Evolutionary conservation across 2,329 filamentous ascomycete species (phyloP).

Genomic region (Stagonosporopsis tanaceti): DNA sequence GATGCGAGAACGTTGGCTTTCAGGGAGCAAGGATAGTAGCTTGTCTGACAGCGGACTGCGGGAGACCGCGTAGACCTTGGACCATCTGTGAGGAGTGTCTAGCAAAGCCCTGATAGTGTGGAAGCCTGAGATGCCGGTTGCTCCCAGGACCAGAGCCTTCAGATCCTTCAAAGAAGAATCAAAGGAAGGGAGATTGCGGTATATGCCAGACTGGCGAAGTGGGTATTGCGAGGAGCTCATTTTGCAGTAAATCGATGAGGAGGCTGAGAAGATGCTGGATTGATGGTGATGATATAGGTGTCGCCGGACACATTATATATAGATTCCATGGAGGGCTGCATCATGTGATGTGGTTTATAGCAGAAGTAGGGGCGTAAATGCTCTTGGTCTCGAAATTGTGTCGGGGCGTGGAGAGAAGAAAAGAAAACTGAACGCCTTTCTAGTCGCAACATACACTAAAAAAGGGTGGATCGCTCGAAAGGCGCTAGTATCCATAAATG

Average conservation of each 20-base stretch:
- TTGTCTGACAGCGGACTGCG: slow-evolving; percentile 11
- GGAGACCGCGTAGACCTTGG: slow-evolving; percentile 21
- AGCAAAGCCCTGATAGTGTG: slow-evolving; percentile 17
- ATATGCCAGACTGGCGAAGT: slow-evolving; percentile 24
- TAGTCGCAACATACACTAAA: background rate
- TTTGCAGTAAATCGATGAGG: background rate
- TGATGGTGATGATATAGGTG: background rate
- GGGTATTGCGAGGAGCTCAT: slow-evolving; percentile 19
- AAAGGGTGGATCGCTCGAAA: background rate
- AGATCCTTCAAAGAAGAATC: slow-evolving; percentile 11
- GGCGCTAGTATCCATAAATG: background rate
- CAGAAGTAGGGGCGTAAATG: background rate
- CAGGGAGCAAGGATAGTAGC: slow-evolving; percentile 10
- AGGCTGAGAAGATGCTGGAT: background rate
- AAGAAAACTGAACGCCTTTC: background rate
- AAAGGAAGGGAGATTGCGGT: slow-evolving; percentile 24
- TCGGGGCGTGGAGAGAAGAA: slow-evolving; percentile 7
- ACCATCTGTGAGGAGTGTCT: slow-evolving; percentile 21
- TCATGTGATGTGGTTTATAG: background rate
- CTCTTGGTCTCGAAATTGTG: background rate
- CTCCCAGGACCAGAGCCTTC: slow-evolving; percentile 23
- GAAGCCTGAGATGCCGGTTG: slow-evolving; percentile 25
- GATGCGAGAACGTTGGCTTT: slow-evolving; percentile 19
- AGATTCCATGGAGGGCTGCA: background rate
- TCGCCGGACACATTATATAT: background rate